Percentiles rank a stretch among this genome's conserved stretches.
phyloP scores from a whole-genome alignment of 2,329 filamentous ascomycete species.

The Albophoma yamanashiensis region DNA sequence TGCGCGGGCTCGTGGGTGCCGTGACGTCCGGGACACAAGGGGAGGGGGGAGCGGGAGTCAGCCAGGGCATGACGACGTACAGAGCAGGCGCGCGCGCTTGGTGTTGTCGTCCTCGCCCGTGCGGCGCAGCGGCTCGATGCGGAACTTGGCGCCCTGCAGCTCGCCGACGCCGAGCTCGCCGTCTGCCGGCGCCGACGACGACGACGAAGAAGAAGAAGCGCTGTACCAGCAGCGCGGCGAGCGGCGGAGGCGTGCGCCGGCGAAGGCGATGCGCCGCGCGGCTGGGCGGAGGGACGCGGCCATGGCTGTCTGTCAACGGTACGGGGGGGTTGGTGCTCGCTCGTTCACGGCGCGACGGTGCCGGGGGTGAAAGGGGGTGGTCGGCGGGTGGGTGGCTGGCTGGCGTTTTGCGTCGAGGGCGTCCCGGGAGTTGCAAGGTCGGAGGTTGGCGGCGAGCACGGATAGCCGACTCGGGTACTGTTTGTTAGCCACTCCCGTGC shows the following conservation, averaged over 20 bases:
- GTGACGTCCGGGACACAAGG: neutral
- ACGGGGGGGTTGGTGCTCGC: neutral
- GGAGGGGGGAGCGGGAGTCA: conserved; percentile 3
- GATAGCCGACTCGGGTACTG: neutral
- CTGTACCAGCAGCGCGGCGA: neutral
- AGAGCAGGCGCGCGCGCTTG: conserved; percentile 74
- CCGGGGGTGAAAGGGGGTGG: neutral
- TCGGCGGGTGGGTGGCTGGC: neutral
- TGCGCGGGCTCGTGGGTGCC: neutral
- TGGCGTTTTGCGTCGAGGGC: neutral
- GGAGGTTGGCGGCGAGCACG: neutral
- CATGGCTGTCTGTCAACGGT: neutral
- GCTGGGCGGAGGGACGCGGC: conserved; percentile 10
- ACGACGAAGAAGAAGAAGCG: neutral
- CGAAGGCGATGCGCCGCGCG: conserved; percentile 3
- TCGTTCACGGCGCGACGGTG: neutral
- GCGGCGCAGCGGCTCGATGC: conserved; percentile 79
- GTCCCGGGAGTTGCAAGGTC: neutral
- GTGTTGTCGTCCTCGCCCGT: conserved; percentile 75
- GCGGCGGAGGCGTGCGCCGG: neutral
- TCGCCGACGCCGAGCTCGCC: conserved; percentile 71
- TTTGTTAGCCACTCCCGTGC: neutral
- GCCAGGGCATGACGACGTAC: conserved; percentile 30
- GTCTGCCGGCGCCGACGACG: neutral
- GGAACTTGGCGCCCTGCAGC: conserved; percentile 77